Conservation (phyloP, 2,329 filamentous ascomycete species). For the Verticillium dahliae region DNA sequence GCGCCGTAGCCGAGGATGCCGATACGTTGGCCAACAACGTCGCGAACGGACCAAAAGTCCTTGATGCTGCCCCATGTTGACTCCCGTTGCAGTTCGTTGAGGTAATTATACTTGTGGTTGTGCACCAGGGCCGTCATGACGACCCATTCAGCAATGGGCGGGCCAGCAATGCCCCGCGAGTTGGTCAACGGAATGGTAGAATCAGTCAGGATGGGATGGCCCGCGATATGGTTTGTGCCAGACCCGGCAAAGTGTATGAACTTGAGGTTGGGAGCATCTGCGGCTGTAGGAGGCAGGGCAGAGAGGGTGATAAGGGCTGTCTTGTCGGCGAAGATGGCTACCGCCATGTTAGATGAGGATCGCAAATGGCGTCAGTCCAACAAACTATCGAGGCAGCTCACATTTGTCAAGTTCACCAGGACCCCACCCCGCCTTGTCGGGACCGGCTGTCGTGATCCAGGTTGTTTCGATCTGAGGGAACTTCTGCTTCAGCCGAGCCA, state of each 20-base stretch:
- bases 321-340: neutral
- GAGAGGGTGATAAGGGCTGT: neutral
- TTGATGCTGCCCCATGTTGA: slow-evolving; percentile 17
- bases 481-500: neutral
- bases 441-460: neutral
- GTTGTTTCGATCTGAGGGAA: neutral
- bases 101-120: slow-evolving; percentile 22
- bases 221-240: neutral
- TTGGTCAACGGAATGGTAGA: neutral
- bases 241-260: neutral
- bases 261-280: neutral
- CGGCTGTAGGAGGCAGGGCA: neutral
- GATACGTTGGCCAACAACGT: slow-evolving; percentile 26
- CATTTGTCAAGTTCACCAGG: neutral
- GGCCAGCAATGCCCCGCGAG: slow-evolving; percentile 13
- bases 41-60: slow-evolving; percentile 16
- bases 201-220: neutral
- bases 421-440: neutral
- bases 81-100: slow-evolving; percentile 20
- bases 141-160: slow-evolving; percentile 35
- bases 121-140: slow-evolving; percentile 26
- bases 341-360: neutral
- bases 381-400: neutral
- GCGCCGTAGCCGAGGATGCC: slow-evolving; percentile 37
- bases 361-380: neutral